These are phyloP conservation scores for Plasmodium ovale DNA, from an alignment of 169 alveolate genomes.

Conservation along the genomic window DNA sequence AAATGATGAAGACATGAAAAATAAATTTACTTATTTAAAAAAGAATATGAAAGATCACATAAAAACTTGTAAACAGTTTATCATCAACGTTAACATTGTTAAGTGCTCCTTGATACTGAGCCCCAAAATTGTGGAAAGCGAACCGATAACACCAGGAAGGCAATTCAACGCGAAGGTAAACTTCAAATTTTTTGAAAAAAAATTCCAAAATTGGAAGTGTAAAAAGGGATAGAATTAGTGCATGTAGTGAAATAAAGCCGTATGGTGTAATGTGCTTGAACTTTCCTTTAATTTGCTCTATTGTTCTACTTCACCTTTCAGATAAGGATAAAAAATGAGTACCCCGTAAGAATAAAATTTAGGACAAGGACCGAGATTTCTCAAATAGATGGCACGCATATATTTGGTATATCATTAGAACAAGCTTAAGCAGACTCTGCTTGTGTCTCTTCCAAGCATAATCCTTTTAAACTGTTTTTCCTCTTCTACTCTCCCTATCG, in stretches of 20 bases:
- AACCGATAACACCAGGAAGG: slow-evolving; percentile 35
- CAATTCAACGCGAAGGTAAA: slow-evolving; percentile 47
- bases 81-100: slow-evolving; percentile 35
- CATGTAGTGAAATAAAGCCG: neutral
- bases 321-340: slow-evolving; percentile 61
- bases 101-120: slow-evolving; percentile 19
- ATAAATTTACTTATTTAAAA: slow-evolving; percentile 41
- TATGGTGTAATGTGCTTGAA: neutral
- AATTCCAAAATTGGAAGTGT: neutral
- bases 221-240: no score
- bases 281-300: neutral
- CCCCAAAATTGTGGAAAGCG: slow-evolving; percentile 68
- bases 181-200: neutral
- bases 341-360: slow-evolving; percentile 62
- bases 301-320: slow-evolving; percentile 2
- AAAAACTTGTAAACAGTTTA: slow-evolving; percentile 46
- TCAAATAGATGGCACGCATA: slow-evolving; percentile 36
- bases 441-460: no score
- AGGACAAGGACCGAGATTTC: slow-evolving; percentile 47
- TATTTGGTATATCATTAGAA: slow-evolving; percentile 39
- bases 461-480: no score
- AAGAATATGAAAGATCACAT: slow-evolving; percentile 54
- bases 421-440: no score
- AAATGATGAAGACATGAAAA: slow-evolving; percentile 67
- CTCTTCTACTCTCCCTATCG: neutral